Percentiles rank a stretch among this genome's conserved stretches.
Conservation (phyloP, 164 flowering plant species). For the Liquidambar formosana region DNA sequence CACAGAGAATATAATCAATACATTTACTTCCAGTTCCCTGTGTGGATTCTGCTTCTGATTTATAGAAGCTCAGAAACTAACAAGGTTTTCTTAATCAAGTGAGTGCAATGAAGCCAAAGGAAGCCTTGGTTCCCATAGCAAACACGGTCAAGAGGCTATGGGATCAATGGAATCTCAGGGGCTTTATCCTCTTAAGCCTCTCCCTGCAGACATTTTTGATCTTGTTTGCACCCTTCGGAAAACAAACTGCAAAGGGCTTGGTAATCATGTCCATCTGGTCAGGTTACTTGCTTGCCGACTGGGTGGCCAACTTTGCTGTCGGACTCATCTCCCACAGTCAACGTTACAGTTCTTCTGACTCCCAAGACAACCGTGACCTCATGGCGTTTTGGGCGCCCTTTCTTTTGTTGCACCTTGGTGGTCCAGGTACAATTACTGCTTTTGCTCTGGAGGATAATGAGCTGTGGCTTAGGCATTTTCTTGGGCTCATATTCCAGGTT, state of each 20-base stretch:
- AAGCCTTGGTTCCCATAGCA: no score
- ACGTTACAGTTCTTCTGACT: neutral
- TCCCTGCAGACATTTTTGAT: slow-evolving; percentile 21
- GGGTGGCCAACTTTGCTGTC: slow-evolving; percentile 30
- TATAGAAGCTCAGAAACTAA: no score
- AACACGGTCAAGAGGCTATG: no score
- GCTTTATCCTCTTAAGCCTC: slow-evolving; percentile 31
- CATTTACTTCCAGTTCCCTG: no score
- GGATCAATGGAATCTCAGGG: slow-evolving; percentile 31
- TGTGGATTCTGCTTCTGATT: no score
- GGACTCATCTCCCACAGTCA: slow-evolving; percentile 35
- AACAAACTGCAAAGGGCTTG: slow-evolving; percentile 6
- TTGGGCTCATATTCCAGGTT: slow-evolving; percentile 27
- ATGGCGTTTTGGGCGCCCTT: no score
- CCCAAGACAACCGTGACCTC: slow-evolving; percentile 2
- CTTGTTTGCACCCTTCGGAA: slow-evolving; percentile 28
- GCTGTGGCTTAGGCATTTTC: slow-evolving; percentile 30
- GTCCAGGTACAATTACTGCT: slow-evolving; percentile 48
- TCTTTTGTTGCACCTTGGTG: slow-evolving; percentile 51
- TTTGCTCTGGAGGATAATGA: no score
- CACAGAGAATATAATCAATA: no score
- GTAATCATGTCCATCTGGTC: slow-evolving; percentile 26
- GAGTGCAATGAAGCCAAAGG: no score
- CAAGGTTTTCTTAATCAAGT: no score
- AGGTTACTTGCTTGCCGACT: slow-evolving; percentile 41